Conservation (phyloP, 2,329 filamentous ascomycete genomes). For the Aphanoascus verrucosus region DNA sequence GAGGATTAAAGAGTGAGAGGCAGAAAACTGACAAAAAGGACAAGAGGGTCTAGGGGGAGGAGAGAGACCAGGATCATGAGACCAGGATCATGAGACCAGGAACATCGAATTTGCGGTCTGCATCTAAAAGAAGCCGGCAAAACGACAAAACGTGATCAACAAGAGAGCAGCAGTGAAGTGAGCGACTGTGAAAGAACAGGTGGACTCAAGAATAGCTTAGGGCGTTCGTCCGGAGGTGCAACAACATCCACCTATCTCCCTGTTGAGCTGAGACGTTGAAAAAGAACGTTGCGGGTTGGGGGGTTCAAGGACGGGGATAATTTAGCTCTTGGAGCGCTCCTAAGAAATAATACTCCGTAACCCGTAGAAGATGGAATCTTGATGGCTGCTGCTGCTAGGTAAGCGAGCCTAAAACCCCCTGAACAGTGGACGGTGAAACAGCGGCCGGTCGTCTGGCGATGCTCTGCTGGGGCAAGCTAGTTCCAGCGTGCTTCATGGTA, state of each 20-base stretch:
- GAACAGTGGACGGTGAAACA: slow-evolving; percentile 9
- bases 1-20: not conserved
- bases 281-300: not conserved
- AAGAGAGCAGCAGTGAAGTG: not conserved
- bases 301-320: not conserved
- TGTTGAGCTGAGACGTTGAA: not conserved
- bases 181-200: slow-evolving; percentile 1
- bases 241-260: slow-evolving; percentile 1
- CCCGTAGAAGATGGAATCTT: not conserved
- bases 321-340: not conserved
- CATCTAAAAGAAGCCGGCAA: slow-evolving; percentile 3
- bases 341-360: slow-evolving; percentile 6
- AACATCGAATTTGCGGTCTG: slow-evolving; percentile 4
- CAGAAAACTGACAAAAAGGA: not conserved
- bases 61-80: not conserved
- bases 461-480: slow-evolving; percentile 10
- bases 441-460: slow-evolving; percentile 5
- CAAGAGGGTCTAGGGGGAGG: not conserved
- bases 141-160: not conserved
- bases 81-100: not conserved
- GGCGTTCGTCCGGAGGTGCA: not conserved
- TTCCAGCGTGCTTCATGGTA: not conserved
- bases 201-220: not conserved
- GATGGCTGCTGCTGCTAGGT: not conserved
- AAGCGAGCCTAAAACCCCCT: slow-evolving; percentile 11